phyloP scores from a whole-genome alignment of 768 basidiomycete genomes.

The Chalciporus piperatus region DNA sequence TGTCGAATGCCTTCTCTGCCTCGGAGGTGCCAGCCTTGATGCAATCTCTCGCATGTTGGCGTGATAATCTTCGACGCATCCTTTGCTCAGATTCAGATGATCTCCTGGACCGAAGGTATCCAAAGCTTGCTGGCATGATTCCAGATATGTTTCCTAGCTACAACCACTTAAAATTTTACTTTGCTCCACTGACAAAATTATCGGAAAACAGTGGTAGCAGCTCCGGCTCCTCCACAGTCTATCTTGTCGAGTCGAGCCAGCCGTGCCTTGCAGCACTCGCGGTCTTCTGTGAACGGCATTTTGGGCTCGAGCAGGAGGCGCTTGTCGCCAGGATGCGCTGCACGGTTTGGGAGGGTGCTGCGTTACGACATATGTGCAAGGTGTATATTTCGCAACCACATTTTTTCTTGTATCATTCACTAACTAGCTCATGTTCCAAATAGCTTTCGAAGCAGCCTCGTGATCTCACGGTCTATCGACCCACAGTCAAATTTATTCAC shows the following conservation, averaged over 20 bases:
- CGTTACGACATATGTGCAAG: background rate
- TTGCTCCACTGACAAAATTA: too few species aligned
- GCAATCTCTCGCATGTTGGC: background rate
- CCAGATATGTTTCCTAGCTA: background rate
- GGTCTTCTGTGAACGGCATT: background rate
- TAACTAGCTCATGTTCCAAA: too few species aligned
- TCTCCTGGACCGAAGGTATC: background rate
- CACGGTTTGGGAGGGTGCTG: background rate
- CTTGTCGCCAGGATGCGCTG: background rate
- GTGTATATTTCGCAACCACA: too few species aligned
- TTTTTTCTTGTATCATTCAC: too few species aligned
- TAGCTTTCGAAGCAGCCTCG: too few species aligned
- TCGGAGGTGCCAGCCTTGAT: background rate
- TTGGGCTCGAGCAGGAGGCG: background rate
- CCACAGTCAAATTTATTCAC: too few species aligned
- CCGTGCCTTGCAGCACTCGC: background rate
- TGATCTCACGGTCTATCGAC: too few species aligned
- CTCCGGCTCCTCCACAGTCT: too few species aligned
- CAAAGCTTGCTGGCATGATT: background rate
- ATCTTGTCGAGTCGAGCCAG: background rate
- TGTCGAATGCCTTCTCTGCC: background rate
- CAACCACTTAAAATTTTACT: background rate
- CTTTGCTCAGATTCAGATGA: background rate
- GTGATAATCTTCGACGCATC: background rate
- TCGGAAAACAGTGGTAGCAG: too few species aligned